Base-by-base conservation (phyloP, 306 rosid species). In the Dalbergia oliveri region DNA sequence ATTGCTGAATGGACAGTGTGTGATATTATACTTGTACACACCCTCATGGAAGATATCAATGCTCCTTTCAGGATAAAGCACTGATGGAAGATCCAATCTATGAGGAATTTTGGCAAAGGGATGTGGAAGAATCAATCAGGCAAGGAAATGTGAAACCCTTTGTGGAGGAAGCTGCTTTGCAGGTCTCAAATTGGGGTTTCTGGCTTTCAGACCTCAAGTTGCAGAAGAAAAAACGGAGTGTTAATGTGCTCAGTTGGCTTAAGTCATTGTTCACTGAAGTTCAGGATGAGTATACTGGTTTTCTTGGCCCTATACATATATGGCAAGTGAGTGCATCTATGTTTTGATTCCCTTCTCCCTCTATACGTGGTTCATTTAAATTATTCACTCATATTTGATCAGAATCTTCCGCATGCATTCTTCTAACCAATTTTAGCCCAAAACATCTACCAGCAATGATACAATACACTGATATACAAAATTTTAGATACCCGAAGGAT, bases 21-120 rank as follows among this genome's bases (percentile, higher is more conserved):
- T 74, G 34, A 71, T 37, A 73, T 67, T 49, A 39, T 60, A 74
- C 62, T 31, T 66, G 64, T 73, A 31, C 53, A 63, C 45, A 16
- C 64, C 53, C 66, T 79, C 50, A 60, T 35, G 65, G 45, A 83
- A 68, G 67, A 78, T 73, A 21, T 59, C 19, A 68, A 45, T 77
- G 43, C 53, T 35, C 33, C 70, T 82, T 62, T 63, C 87, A 95
- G 99, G 99, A 95, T 75, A 95, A 83, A 84, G 98, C 98, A 67
- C 81, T 95, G 75, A 81, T 93, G 72, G 99, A 95, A 86, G 98
- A 93, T 81, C 99, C 99, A 62, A 82, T 95, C 77, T 83, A 93
- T 72, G 99, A 95, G 87, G 98, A 89, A 78, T 93, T 95, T 84
- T 95, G 99, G 99, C 99, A 93, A 86, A 91, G 98, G 89, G 97